A percentile compares a stretch with the other conserved stretches of the same genome.
Evolutionary conservation across 1,284 basidiomycete genomes (phyloP).

Genomic region (Apiotrichum sp.): DNA sequence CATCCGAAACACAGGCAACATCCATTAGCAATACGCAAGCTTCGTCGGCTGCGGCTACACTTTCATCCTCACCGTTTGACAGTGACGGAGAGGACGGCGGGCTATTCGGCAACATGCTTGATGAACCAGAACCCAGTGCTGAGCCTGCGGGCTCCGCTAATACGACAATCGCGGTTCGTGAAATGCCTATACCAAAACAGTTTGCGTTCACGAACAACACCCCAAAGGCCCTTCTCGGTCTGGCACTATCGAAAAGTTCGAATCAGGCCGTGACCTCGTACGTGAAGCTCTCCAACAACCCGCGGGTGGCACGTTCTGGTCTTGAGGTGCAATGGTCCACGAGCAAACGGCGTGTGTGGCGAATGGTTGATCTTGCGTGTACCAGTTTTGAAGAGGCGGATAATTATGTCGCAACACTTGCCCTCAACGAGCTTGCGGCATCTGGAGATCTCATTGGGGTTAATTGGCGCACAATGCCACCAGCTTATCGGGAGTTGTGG

Average conservation of each 20-base stretch:
- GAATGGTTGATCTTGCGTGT: conserved; percentile 82
- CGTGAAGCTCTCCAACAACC: conserved; percentile 57
- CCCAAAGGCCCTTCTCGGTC: conserved; percentile 30
- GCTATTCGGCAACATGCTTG: conserved; percentile 69
- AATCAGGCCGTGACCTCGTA: conserved; percentile 70
- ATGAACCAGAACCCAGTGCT: conserved; percentile 55
- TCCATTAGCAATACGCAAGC: not conserved
- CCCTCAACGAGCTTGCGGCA: conserved; percentile 68
- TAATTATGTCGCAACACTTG: conserved; percentile 82
- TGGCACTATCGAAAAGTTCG: conserved; percentile 51
- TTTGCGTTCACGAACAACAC: conserved; percentile 53
- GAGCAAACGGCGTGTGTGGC: conserved; percentile 59
- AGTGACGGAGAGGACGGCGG: conserved; percentile 55
- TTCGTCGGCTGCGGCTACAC: not conserved
- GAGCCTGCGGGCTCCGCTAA: conserved; percentile 46
- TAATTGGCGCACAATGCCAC: conserved; percentile 60
- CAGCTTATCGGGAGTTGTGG: conserved; percentile 84
- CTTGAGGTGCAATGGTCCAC: conserved; percentile 67
- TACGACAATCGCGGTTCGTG: conserved; percentile 58
- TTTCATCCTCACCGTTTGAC: not conserved
- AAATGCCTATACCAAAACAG: conserved; percentile 74
- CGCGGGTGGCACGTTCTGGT: conserved; percentile 64
- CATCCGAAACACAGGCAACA: not conserved
- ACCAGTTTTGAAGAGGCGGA: conserved; percentile 72
- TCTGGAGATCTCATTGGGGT: conserved; percentile 25